Conservation (phyloP, 75 land plant genomes). For the Chamaecyparis obtusa region DNA sequence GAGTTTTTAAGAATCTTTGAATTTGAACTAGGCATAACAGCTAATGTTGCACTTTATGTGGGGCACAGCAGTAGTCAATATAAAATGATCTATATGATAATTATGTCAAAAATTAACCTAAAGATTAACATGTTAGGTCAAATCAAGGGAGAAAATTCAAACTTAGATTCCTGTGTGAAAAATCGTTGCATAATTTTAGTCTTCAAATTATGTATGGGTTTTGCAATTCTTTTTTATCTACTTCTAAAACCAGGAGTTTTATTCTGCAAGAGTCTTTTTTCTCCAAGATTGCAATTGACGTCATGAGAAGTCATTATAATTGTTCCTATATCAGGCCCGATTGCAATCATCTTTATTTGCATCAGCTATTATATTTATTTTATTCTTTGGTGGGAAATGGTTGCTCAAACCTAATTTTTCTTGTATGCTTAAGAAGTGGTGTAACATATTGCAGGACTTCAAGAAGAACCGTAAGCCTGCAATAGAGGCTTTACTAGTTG, state of each 20-base stretch:
- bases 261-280: neutral
- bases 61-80: neutral
- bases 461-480: constrained; percentile 53
- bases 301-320: neutral
- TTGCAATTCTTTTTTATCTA: neutral
- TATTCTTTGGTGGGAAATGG: neutral
- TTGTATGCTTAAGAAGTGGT: neutral
- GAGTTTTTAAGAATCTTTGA: neutral
- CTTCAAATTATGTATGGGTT: neutral
- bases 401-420: neutral
- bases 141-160: neutral
- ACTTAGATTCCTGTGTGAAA: neutral
- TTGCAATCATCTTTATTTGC: neutral
- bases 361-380: neutral
- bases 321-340: neutral
- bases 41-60: neutral
- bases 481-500: constrained; percentile 48
- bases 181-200: neutral
- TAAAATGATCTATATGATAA: neutral
- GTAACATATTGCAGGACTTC: constrained; percentile 38
- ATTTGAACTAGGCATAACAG: neutral
- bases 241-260: neutral
- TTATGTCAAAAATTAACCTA: neutral
- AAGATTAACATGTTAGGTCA: neutral
- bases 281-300: neutral